Percentiles rank a stretch among this genome's conserved stretches.
Conservation (phyloP, 176 grass and related monocot species). For the Triticum aestivum region IWGSC_CS_RefSeq_v2.1 NC_057802.1:487476106-487476605, state of each 20-base stretch:
- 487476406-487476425: slow-evolving; percentile 94
- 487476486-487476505: background rate
- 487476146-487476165: slow-evolving; percentile 99
- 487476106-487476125: slow-evolving; percentile 16
- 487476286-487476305: slow-evolving; percentile 47
- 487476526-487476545: background rate
- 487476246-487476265: slow-evolving; percentile 80
- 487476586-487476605: slow-evolving; percentile 89
- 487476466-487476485: slow-evolving; percentile 20
- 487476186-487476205: slow-evolving; percentile 95
- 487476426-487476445: slow-evolving; percentile 96
- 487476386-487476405: slow-evolving; percentile 88
- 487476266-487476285: slow-evolving; percentile 52
- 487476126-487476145: slow-evolving; percentile 58
- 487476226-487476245: slow-evolving; percentile 93
- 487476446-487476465: slow-evolving; percentile 59
- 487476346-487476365: slow-evolving; percentile 54
- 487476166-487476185: slow-evolving; percentile 96
- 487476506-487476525: background rate
- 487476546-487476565: background rate
- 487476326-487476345: slow-evolving; percentile 76
- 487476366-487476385: slow-evolving; percentile 77
- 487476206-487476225: slow-evolving; percentile 98
- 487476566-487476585: slow-evolving; percentile 18
- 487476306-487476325: slow-evolving; percentile 46